These are phyloP conservation scores for Oryza glumipatula DNA, from an alignment of 176 grass and related monocot species.

Conservation along the genomic window DNA sequence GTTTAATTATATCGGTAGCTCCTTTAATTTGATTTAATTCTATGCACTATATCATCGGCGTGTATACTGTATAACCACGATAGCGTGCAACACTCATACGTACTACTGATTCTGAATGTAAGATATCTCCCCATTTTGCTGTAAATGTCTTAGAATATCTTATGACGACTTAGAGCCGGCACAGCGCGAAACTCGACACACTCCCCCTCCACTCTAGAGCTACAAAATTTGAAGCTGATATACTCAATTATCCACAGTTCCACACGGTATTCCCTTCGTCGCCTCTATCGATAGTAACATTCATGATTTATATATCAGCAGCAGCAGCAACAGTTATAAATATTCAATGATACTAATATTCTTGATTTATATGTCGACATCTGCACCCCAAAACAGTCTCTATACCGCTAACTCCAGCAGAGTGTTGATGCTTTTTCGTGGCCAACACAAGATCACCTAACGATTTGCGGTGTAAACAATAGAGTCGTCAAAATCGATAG, in stretches of 20 bases:
- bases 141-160: background rate
- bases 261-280: no score
- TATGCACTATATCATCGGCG: background rate
- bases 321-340: background rate
- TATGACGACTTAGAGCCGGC: background rate
- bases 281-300: no score
- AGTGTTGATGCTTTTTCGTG: no score
- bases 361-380: background rate
- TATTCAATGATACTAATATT: no score
- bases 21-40: background rate
- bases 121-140: background rate
- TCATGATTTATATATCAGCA: background rate
- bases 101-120: constrained; percentile 25
- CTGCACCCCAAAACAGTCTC: background rate
- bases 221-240: no score
- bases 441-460: no score
- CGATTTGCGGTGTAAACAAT: no score
- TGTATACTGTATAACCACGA: background rate
- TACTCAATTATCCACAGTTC: no score
- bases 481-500: no score
- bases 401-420: no score
- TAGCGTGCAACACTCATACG: background rate
- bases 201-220: no score
- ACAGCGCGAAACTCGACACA: background rate
- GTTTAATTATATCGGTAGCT: background rate